A percentile compares a stretch with the other conserved stretches of the same genome.
phyloP scores from a whole-genome alignment of 2,329 filamentous ascomycete species.

The Claviceps pazoutovae region DNA sequence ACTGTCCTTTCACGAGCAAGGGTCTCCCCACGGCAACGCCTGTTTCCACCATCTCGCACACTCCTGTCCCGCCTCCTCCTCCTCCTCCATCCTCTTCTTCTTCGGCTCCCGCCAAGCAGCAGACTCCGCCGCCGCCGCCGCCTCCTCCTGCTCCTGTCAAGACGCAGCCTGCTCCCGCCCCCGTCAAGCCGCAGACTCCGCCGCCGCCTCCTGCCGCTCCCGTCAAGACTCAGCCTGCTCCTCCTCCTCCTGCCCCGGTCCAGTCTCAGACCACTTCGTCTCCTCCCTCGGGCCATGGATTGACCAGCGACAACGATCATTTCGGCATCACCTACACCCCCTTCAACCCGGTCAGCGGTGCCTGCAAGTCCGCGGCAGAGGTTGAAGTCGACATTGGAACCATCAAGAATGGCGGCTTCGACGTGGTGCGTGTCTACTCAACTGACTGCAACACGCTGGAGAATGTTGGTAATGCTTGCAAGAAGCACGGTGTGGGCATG shows the following conservation, averaged over 20 bases:
- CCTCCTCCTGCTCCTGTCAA: not conserved
- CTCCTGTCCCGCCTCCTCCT: not conserved
- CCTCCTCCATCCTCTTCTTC: conserved; percentile 6
- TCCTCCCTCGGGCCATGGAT: conserved; percentile 8
- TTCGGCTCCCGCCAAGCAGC: not conserved
- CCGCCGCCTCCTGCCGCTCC: not conserved
- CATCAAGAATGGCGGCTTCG: conserved; percentile 55
- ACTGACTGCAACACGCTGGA: conserved; percentile 77
- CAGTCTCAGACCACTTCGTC: conserved; percentile 4
- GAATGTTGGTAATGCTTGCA: conserved; percentile 57
- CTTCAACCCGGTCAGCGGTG: conserved; percentile 41
- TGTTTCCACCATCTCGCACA: not conserved
- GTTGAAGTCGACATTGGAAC: conserved; percentile 46
- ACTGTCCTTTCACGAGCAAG: conserved; percentile 18
- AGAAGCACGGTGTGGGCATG: conserved; percentile 55
- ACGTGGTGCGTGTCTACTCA: conserved; percentile 68
- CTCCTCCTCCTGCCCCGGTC: conserved; percentile 5
- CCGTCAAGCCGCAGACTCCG: not conserved
- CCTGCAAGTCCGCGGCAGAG: conserved; percentile 49
- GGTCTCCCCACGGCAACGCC: conserved; percentile 19
- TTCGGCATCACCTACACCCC: conserved; percentile 74
- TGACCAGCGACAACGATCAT: conserved; percentile 35
- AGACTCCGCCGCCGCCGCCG: not conserved
- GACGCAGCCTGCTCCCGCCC: not conserved
- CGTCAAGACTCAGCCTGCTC: not conserved